These are phyloP conservation scores for Anacardium occidentale DNA, from an alignment of 345 rosid genomes.

Conservation along the genomic window DNA sequence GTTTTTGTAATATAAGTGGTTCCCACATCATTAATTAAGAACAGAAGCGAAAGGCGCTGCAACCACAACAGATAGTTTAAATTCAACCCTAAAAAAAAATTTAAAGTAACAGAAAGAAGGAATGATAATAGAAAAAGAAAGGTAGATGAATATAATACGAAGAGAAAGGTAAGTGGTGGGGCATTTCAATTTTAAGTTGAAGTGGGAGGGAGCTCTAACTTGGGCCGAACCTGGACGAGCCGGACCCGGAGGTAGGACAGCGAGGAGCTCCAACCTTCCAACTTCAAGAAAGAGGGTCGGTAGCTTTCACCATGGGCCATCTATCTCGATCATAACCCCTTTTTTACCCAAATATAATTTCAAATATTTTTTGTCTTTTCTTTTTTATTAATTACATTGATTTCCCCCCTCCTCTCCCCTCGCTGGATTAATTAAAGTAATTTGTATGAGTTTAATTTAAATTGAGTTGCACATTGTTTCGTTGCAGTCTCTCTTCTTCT, in stretches of 20 bases:
- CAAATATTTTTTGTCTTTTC: background rate
- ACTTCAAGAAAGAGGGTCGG: constrained; percentile 12
- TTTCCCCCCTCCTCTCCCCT: background rate
- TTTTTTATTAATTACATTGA: background rate
- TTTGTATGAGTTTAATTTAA: background rate
- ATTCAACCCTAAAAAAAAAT: background rate
- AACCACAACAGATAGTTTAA: background rate
- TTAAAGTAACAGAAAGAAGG: background rate
- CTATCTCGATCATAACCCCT: background rate
- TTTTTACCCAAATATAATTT: too few species aligned
- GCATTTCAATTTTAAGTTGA: constrained; percentile 25
- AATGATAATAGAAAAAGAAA: background rate
- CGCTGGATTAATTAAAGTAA: constrained; percentile 13
- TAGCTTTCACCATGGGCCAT: constrained; percentile 4
- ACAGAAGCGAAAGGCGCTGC: background rate
- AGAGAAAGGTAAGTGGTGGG: constrained; percentile 20
- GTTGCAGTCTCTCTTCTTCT: background rate
- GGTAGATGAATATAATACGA: background rate
- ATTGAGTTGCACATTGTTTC: too few species aligned
- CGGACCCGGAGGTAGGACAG: background rate
- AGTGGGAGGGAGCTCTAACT: background rate
- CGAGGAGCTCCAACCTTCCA: constrained; percentile 9
- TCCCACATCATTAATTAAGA: constrained; percentile 2
- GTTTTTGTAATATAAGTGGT: background rate
- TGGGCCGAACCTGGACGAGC: constrained; percentile 2